phyloP scores from a whole-genome alignment of 257 asterid genomes.

The Salvia splendens region DNA sequence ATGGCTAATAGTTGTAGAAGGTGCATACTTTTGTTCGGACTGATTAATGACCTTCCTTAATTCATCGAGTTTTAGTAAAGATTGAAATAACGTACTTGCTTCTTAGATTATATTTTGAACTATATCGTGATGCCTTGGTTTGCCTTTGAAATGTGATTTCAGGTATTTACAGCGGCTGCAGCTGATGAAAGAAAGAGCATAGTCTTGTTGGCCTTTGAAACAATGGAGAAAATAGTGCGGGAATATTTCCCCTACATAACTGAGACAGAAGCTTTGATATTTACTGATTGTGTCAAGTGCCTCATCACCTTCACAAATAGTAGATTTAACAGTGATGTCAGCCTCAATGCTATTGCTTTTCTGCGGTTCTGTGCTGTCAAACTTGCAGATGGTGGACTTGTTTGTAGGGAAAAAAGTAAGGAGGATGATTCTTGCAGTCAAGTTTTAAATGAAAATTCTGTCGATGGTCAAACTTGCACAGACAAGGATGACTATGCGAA shows the following conservation, averaged over 20 bases:
- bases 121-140: background rate
- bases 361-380: constrained; percentile 98
- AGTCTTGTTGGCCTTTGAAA: constrained; percentile 91
- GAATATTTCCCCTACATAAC: constrained; percentile 94
- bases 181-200: constrained; percentile 98
- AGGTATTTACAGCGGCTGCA: constrained; percentile 98
- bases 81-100: background rate
- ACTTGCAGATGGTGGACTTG: constrained; percentile 96
- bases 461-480: constrained; percentile 50
- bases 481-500: constrained; percentile 63
- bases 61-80: background rate
- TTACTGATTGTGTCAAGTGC: constrained; percentile 95
- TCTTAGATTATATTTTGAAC: background rate
- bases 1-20: constrained; percentile 20
- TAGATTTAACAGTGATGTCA: constrained; percentile 92
- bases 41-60: constrained; percentile 12
- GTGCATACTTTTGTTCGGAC: constrained; percentile 4
- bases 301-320: constrained; percentile 92
- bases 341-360: constrained; percentile 99
- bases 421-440: constrained; percentile 47
- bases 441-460: constrained; percentile 44
- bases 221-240: constrained; percentile 96
- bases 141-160: constrained; percentile 30
- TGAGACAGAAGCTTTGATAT: constrained; percentile 85
- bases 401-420: constrained; percentile 59